Evolutionary conservation across 2,329 filamentous ascomycete genomes (phyloP), one percentile per base, ranked within the genome.

Genomic region (Pseudovirgaria hyperparasitica): DNA sequence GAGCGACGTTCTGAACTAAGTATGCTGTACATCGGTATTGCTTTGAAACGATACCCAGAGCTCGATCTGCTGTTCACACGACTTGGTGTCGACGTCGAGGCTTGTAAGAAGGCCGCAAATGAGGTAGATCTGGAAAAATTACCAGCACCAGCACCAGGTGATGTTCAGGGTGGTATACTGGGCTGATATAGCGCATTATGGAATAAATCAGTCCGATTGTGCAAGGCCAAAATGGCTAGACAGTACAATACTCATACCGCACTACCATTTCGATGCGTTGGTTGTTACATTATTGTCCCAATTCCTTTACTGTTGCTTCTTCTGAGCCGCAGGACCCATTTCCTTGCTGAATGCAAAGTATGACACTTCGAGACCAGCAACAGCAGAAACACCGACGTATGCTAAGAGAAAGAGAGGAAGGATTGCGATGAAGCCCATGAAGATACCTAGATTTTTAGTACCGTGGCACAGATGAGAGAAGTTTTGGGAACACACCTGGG

Each of bases 291-390:
- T 38, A 13, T 6, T 11, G 9, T 22, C 31, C 30, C 14, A 15
- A 17, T 19, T 19, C 17, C 9, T 26, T 35, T 66, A 68, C 56
- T 76, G 67, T 62, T 84, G 56, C 51, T 73, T 92, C 72, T 86
- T 92, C 57, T 92, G 82, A 17, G 79, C 79, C 19, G 74, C 65
- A n/a, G 84, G 82, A 0, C 85, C 82, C 65, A 84, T 92, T 42
- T 94, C 87, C 65, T 93, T 94, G 51, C 92, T 87, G 50, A 96
- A 98, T 2, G 90, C 85, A 36, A 81, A 84, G 53, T 96, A 96
- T 1, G 82, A 81, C 16, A 96, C 82, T 52, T 94, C 68, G 11
- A 98, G 65, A 40, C 82, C 87, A 5, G 70, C 63, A 9, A 96
- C 64, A 9, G 81, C 85, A 33, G 57, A 71, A 29, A 96, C 59